Conservation (phyloP, 2,329 filamentous ascomycete genomes). For the Xylariomycetidae sp. region DNA sequence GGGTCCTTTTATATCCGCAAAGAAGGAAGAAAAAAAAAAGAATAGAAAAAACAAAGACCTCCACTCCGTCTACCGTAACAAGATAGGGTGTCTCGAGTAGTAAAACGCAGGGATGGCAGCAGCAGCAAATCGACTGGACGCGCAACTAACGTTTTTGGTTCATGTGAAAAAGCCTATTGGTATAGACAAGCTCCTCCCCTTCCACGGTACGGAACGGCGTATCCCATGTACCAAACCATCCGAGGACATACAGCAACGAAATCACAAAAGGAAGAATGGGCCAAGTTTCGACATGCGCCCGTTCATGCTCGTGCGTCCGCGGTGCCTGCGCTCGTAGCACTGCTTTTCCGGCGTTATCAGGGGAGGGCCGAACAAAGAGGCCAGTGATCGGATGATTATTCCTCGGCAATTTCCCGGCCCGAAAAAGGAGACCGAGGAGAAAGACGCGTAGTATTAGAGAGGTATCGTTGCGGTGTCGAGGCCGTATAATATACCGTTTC, state of each 20-base stretch:
- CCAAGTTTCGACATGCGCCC: too few species aligned
- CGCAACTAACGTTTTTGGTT: conserved; percentile 18
- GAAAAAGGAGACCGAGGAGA: conserved; percentile 12
- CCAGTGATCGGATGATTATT: too few species aligned
- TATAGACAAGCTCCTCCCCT: conserved; percentile 23
- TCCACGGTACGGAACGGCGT: too few species aligned
- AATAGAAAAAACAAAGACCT: conserved; percentile 19
- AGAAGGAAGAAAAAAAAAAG: conserved; percentile 18
- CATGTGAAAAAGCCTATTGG: conserved; percentile 18
- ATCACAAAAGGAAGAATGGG: too few species aligned
- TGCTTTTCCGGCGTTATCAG: too few species aligned
- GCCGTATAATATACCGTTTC: conserved; percentile 17
- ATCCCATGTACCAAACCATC: too few species aligned
- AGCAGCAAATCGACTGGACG: conserved; percentile 21
- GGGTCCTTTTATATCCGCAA: conserved; percentile 22
- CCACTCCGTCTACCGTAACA: conserved; percentile 29
- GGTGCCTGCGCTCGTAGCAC: too few species aligned
- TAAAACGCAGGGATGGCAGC: conserved; percentile 22
- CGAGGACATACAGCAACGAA: too few species aligned
- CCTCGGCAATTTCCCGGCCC: too few species aligned
- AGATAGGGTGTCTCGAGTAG: conserved; percentile 22
- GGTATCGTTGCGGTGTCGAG: conserved; percentile 17
- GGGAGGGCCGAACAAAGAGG: too few species aligned
- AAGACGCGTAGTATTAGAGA: conserved; percentile 20
- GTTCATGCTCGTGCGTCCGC: too few species aligned